These are phyloP conservation scores for Spathaspora girioi DNA, from an alignment of 805 yeast species.

Conservation along the genomic window DNA sequence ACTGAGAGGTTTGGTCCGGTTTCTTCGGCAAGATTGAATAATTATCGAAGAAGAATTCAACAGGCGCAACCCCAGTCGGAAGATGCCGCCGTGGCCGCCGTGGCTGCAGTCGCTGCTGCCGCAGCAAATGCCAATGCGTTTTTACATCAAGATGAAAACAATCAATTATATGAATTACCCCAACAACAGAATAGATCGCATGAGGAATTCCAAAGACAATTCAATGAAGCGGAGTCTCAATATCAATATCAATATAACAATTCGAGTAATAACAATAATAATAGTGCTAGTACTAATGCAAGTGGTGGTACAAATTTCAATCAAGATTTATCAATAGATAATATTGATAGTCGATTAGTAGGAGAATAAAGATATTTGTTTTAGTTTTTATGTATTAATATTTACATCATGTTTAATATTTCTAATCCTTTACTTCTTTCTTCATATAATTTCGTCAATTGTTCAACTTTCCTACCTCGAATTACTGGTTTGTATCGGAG, in stretches of 20 bases:
- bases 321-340: slow-evolving; percentile 36
- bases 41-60: slow-evolving; percentile 5
- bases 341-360: slow-evolving; percentile 42
- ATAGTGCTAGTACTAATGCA: slow-evolving; percentile 17
- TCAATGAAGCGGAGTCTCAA: slow-evolving; percentile 25
- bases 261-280: slow-evolving; percentile 12
- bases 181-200: slow-evolving; percentile 23
- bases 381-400: neutral
- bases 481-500: slow-evolving; percentile 37
- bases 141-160: slow-evolving; percentile 19
- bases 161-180: slow-evolving; percentile 9
- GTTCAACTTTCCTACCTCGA: slow-evolving; percentile 57
- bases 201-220: slow-evolving; percentile 22
- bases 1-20: slow-evolving; percentile 15
- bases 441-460: slow-evolving; percentile 60
- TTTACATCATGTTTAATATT: slow-evolving; percentile 23
- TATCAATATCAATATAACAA: slow-evolving; percentile 22
- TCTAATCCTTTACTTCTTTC: slow-evolving; percentile 47
- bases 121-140: slow-evolving; percentile 19
- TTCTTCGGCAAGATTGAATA: slow-evolving; percentile 6
- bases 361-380: slow-evolving; percentile 27
- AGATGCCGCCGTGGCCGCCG: slow-evolving; percentile 9
- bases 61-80: slow-evolving; percentile 1
- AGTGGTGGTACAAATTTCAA: slow-evolving; percentile 20
- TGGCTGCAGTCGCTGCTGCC: slow-evolving; percentile 9